Conservation (phyloP, 371 early-diverging fungal genomes). For the Homolaphlyctis polyrhiza region DNA sequence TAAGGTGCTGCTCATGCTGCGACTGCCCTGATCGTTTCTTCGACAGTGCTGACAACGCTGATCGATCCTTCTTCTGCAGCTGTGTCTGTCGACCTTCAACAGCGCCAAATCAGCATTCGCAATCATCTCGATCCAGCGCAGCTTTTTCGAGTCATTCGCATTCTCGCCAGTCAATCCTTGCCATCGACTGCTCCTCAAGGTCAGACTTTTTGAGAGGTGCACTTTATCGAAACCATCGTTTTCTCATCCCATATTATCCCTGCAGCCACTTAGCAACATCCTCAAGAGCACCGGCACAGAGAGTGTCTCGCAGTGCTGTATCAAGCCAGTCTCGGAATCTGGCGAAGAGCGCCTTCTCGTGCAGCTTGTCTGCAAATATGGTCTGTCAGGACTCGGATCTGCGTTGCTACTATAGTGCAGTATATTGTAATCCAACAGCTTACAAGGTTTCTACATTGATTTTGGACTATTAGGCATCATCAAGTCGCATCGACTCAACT, state of each 20-base stretch:
- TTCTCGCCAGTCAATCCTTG: not conserved
- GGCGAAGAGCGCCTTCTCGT: conserved; percentile 46
- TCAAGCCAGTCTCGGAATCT: conserved; percentile 19
- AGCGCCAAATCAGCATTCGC: not conserved
- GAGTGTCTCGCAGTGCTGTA: conserved; percentile 40
- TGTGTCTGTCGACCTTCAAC: not conserved
- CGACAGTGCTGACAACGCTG: too few relatives aligned
- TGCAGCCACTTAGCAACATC: conserved; percentile 42
- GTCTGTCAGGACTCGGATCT: conserved; percentile 7
- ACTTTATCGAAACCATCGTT: too few relatives aligned
- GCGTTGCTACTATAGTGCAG: too few relatives aligned
- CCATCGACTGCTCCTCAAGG: conserved; percentile 3
- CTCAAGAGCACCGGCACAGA: conserved; percentile 36
- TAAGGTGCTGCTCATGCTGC: not conserved
- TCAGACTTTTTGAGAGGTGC: too few relatives aligned
- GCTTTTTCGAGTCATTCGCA: not conserved
- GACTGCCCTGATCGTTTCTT: too few relatives aligned
- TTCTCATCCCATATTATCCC: not conserved
- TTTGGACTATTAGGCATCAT: conserved; percentile 49
- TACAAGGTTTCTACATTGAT: not conserved
- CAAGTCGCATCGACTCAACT: conserved; percentile 53
- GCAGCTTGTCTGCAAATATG: conserved; percentile 46
- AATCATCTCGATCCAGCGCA: not conserved
- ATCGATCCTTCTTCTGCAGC: not conserved
- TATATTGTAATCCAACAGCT: not conserved